A percentile compares a stretch with the other conserved stretches of the same genome.
phyloP scores from a whole-genome alignment of 2,329 filamentous ascomycete genomes.

The Ceratocystiopsis sp. region DNA sequence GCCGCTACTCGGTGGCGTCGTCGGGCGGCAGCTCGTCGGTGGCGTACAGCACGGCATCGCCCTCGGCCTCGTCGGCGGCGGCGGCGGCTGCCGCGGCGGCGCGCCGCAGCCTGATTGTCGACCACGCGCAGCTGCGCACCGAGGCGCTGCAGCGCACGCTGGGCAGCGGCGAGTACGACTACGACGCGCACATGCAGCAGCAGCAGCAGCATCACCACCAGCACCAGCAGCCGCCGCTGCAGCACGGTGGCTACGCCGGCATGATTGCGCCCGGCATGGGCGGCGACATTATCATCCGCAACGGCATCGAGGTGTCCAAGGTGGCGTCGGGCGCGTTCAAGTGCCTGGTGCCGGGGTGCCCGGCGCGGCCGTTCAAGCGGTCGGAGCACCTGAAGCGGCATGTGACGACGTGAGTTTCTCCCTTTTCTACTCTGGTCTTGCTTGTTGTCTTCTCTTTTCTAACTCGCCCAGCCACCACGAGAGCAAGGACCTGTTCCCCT shows the following conservation, averaged over 20 bases:
- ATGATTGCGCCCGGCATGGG: not conserved
- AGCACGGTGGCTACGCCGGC: not conserved
- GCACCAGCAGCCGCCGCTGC: not conserved
- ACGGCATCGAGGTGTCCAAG: conserved; percentile 11
- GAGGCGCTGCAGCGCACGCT: conserved; percentile 4
- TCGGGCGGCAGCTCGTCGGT: not conserved
- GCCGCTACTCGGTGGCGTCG: not conserved
- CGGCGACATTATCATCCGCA: conserved; percentile 6
- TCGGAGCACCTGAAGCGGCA: conserved; percentile 41
- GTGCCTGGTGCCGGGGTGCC: conserved; percentile 29
- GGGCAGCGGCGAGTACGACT: not conserved
- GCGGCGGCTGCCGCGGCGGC: too few species aligned
- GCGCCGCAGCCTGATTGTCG: too few species aligned
- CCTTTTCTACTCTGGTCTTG: not conserved
- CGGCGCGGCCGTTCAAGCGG: conserved; percentile 29
- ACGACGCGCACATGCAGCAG: not conserved
- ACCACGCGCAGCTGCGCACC: conserved; percentile 1
- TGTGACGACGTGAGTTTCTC: conserved; percentile 27
- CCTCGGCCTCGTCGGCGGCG: not conserved
- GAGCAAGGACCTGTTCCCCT: conserved; percentile 17
- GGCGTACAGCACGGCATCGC: too few species aligned
- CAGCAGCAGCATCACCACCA: not conserved
- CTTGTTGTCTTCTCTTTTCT: not conserved
- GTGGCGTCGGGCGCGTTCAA: conserved; percentile 16
- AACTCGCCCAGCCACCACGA: conserved; percentile 11